Evolutionary conservation across 1,284 basidiomycete species (phyloP).

Genomic region (Ceratobasidium sp.): DNA sequence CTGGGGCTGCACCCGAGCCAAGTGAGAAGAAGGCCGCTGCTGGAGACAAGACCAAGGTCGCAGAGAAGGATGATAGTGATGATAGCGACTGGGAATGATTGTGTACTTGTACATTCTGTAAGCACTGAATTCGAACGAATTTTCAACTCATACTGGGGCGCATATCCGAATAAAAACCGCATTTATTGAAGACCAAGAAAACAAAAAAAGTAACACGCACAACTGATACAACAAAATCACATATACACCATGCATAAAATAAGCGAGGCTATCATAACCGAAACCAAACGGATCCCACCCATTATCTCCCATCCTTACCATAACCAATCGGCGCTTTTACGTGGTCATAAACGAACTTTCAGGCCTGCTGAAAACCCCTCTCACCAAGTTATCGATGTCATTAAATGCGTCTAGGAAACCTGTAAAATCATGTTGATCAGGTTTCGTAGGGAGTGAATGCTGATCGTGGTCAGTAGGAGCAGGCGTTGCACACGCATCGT

Average conservation of each 20-base stretch:
- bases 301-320: conserved; percentile 4
- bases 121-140: not conserved
- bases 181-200: conserved; percentile 3
- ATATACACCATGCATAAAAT: conserved; percentile 11
- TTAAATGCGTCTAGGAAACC: conserved; percentile 53
- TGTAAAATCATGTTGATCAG: conserved; percentile 47
- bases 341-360: not conserved
- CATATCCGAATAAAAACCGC: not conserved
- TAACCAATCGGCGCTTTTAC: not conserved
- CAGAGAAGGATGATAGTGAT: conserved; percentile 40
- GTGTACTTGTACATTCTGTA: not conserved
- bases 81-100: conserved; percentile 43
- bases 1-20: conserved; percentile 7
- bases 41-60: conserved; percentile 25
- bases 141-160: not conserved
- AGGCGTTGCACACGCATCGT: conserved; percentile 21
- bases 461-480: conserved; percentile 7
- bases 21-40: conserved; percentile 21
- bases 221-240: not conserved
- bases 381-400: conserved; percentile 57
- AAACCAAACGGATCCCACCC: not conserved
- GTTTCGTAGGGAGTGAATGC: not conserved
- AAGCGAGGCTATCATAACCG: not conserved
- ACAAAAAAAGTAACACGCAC: not conserved
- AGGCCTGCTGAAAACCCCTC: conserved; percentile 1